Evolutionary conservation across 345 rosid species (phyloP).

Genomic region (Eucalyptus melliodora): DNA sequence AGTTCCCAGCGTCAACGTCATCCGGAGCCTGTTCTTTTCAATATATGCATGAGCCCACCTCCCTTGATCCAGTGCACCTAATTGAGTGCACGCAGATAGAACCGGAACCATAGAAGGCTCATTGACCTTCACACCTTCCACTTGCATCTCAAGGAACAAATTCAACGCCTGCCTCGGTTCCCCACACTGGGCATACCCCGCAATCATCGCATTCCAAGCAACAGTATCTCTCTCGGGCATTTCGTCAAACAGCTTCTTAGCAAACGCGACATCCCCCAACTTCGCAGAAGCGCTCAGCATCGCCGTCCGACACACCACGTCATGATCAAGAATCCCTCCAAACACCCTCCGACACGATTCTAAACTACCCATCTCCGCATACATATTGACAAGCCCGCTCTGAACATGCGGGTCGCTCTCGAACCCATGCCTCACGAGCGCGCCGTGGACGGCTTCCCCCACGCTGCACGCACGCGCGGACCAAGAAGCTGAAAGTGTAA

Average conservation of each 20-base stretch:
- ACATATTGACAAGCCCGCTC: slow-evolving; percentile 41
- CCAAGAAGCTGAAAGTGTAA: slow-evolving; percentile 46
- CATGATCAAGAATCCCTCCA: slow-evolving; percentile 18
- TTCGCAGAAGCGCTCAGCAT: slow-evolving; percentile 53
- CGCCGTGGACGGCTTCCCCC: slow-evolving; percentile 27
- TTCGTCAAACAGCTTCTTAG: slow-evolving; percentile 35
- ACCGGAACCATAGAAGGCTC: slow-evolving; percentile 45
- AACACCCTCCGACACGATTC: slow-evolving; percentile 30
- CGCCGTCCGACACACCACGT: slow-evolving; percentile 49
- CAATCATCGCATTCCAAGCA: slow-evolving; percentile 54
- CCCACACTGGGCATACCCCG: slow-evolving; percentile 44
- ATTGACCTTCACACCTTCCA: slow-evolving; percentile 37
- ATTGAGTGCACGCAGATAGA: slow-evolving; percentile 46
- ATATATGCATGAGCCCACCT: slow-evolving; percentile 55
- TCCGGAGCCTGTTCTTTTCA: slow-evolving; percentile 29
- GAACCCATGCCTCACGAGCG: slow-evolving; percentile 36
- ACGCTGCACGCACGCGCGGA: slow-evolving; percentile 29
- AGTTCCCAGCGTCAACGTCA: slow-evolving; percentile 39
- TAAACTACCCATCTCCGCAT: slow-evolving; percentile 33
- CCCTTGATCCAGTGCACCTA: slow-evolving; percentile 51
- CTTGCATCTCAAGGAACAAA: slow-evolving; percentile 49
- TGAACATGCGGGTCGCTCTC: slow-evolving; percentile 42
- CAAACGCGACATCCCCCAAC: slow-evolving; percentile 34
- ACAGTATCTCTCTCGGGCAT: slow-evolving; percentile 44
- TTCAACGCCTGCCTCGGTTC: slow-evolving; percentile 25